phyloP scores from a whole-genome alignment of 768 basidiomycete genomes.

The Saitozyma sp. region DNA sequence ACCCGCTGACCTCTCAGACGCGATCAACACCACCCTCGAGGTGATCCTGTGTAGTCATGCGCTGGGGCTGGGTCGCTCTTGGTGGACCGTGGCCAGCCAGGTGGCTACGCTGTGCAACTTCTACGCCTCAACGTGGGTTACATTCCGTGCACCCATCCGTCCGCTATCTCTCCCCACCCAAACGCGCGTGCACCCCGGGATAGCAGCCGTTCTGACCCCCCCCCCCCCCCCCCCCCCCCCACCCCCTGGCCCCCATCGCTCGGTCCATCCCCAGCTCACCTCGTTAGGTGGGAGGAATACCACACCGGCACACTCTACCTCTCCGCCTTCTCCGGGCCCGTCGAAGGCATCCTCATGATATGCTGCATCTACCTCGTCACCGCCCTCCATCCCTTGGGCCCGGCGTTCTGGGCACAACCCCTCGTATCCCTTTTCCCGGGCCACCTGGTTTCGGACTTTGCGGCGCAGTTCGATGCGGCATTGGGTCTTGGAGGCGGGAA shows the following conservation, averaged over 20 bases:
- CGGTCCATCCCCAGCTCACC: background rate
- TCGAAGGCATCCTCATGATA: slow-evolving; percentile 92
- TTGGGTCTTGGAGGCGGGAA: slow-evolving; percentile 22
- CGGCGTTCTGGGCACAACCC: slow-evolving; percentile 41
- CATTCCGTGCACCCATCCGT: too few relatives aligned
- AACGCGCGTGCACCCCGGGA: too few relatives aligned
- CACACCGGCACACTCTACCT: slow-evolving; percentile 77
- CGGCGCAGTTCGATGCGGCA: slow-evolving; percentile 20
- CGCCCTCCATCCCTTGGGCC: slow-evolving; percentile 64
- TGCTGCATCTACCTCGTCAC: slow-evolving; percentile 72
- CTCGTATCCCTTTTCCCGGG: slow-evolving; percentile 24
- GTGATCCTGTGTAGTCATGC: slow-evolving; percentile 78
- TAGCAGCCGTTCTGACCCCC: background rate
- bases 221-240: background rate
- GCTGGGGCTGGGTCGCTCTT: slow-evolving; percentile 85
- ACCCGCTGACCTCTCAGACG: slow-evolving; percentile 57
- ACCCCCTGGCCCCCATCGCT: background rate
- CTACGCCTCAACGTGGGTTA: slow-evolving; percentile 65
- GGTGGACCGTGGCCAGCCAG: slow-evolving; percentile 95
- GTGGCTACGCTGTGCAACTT: slow-evolving; percentile 74
- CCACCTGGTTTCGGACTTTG: slow-evolving; percentile 9
- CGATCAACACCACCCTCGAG: slow-evolving; percentile 92
- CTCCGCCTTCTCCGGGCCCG: slow-evolving; percentile 89
- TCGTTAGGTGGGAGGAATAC: slow-evolving; percentile 59
- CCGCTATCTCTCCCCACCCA: too few relatives aligned